Evolutionary conservation across 768 basidiomycete species (phyloP), one percentile per base, ranked within the genome.

Genomic region (Austroboletus eburneus): DNA sequence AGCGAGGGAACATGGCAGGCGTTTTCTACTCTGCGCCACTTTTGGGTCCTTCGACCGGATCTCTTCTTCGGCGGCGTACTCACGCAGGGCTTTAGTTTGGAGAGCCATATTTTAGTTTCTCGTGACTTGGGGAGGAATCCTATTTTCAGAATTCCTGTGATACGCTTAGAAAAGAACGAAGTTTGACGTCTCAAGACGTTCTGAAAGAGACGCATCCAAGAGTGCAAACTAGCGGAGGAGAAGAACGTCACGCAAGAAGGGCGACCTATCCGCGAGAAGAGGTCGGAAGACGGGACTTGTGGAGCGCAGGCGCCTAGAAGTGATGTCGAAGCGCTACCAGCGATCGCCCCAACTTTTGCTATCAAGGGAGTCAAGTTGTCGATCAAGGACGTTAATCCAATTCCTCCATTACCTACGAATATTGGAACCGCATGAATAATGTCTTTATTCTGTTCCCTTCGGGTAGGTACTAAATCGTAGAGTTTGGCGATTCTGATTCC

Each of bases 41-140:
- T 3, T 73, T 92, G 3, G 90, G 88, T 0, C 81, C 83, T 2
- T 72, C 78, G 1, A 51, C 87, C 2, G 87, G 86, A 0, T 81
- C 85, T 1, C 75, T 90, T 24, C 56, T 90, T 27, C 29, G 88
- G 88, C 5, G 87, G 89, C 1, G 77, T 67, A 0, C 69, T 91
- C 4, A 82, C 87, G 0, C 74, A 82, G 44, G 77, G 71, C 0
- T 80, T 84, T 58, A 72, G 68, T 48, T n/a, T 95, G 93, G 93
- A 78, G 91, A 27, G 81, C 85, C 1, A 78, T 87, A 1, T 91
- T 95, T 66, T 93, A 87, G 79, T 91, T 93, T 61, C 72, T 93
- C 29, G 72, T 77, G 2, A 82, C 85, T 23, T 75, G 82, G 52
- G 77, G 78, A 5, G 81, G 22, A 53, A 37, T 73, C 14, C 78